Evolutionary conservation across 768 basidiomycete species (phyloP), one percentile per base, ranked within the genome.

Genomic region (Amanita inopinata): DNA sequence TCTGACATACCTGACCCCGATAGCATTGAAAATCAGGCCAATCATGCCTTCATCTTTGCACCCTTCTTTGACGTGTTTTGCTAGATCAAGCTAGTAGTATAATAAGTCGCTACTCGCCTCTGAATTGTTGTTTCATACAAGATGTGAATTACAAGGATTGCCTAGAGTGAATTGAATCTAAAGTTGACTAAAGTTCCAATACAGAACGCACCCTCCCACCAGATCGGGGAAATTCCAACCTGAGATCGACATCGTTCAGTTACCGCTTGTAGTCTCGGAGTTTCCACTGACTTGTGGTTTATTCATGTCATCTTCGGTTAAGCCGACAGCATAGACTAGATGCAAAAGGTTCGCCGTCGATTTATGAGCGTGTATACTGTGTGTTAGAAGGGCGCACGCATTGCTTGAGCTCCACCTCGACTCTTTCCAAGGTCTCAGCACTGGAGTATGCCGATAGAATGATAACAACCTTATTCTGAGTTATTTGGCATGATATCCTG

Each of bases 171-270:
- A 50, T 32, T 23, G 19, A 14, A 24, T 36, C 28, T 47, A 22
- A 31, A 28, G 11, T 19, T 12, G 15, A 14, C 27, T 22, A 28
- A 17, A 33, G 43, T 19, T 33, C 28, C 33, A 35, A 28, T 12
- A 2, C 31, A 24, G 14, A 14, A 55, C 58, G n/a, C 31, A 82
- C 87, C 87, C 72, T 91, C 88, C 86, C 87, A 92, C 88, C 88
- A 92, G 40, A 90, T 72, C 2, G 85, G 80, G 22, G 84, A 84
- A 54, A 92, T 88, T 34, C 89, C 89, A 53, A 92, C 81, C 83
- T 89, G 55, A 37, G 15, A 49, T 17, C n/a, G n/a, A 33, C 20
- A 33, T 25, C 44, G 51, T 20, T 49, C 46, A 40, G 15, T 46
- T 45, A 24, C 19, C 10, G 45, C 12, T 36, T 30, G 19, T 33